Conservation (phyloP, 441 rosid genomes). For the Isatis lusitanica region DNA sequence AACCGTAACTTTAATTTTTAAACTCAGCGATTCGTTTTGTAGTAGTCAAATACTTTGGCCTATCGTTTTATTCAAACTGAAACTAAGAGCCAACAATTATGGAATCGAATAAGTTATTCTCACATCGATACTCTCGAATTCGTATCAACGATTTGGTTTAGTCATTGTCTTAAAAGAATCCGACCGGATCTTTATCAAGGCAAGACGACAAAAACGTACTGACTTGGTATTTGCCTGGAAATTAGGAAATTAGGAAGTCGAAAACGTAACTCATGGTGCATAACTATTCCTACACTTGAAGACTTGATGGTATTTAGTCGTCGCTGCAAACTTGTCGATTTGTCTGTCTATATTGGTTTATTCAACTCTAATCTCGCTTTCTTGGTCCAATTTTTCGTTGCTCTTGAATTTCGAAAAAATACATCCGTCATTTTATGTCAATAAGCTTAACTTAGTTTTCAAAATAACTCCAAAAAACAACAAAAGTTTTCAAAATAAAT, state of each 20-base stretch:
- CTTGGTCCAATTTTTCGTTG: constrained; percentile 2
- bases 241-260: neutral
- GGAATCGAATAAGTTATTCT: neutral
- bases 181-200: neutral
- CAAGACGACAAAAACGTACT: neutral
- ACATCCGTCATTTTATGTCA: neutral
- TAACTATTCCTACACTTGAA: neutral
- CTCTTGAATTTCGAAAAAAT: neutral
- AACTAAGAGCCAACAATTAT: neutral
- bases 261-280: neutral
- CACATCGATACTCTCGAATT: neutral
- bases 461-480: too few relatives aligned
- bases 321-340: neutral
- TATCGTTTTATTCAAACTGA: neutral
- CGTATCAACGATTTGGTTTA: neutral
- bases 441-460: neutral
- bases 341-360: neutral
- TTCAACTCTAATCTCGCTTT: constrained; percentile 16
- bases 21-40: too few relatives aligned
- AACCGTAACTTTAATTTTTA: too few relatives aligned
- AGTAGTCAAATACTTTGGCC: neutral
- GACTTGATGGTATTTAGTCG: constrained; percentile 8
- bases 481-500: neutral
- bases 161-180: neutral
- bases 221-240: neutral